Evolutionary conservation across 805 yeast species (phyloP).

Genomic region (Wickerhamiella dianesei): DNA sequence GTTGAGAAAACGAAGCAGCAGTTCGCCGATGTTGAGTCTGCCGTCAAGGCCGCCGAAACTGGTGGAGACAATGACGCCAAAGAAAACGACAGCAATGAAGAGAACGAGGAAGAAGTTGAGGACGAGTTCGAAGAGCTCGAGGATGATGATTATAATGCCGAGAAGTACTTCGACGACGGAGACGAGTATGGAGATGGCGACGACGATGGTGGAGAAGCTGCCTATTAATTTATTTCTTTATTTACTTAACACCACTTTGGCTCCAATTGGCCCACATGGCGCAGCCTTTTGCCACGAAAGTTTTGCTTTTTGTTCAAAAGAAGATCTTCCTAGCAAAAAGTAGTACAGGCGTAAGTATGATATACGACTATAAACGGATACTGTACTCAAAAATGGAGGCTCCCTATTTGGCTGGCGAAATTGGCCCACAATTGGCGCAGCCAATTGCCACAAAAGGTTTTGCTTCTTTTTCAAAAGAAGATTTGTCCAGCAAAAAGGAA

Average conservation of each 20-base stretch:
- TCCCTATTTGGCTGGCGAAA: too few species aligned
- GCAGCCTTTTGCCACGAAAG: not conserved
- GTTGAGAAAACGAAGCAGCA: not conserved
- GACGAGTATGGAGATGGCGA: conserved; percentile 41
- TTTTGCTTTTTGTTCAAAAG: not conserved
- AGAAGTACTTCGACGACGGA: conserved; percentile 62
- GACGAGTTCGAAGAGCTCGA: conserved; percentile 63
- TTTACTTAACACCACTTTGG: not conserved
- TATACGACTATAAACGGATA: too few species aligned
- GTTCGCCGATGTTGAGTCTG: conserved; percentile 17
- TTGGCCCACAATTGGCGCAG: too few species aligned
- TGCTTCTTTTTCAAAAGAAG: too few species aligned
- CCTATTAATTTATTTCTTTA: conserved; percentile 34
- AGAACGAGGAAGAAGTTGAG: conserved; percentile 34
- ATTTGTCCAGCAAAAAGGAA: too few species aligned
- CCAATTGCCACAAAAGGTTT: too few species aligned
- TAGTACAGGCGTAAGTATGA: too few species aligned
- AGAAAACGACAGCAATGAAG: conserved; percentile 33
- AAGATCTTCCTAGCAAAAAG: too few species aligned
- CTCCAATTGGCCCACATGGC: not conserved
- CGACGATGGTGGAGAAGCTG: conserved; percentile 55
- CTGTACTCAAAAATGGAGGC: too few species aligned
- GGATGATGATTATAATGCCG: conserved; percentile 70
- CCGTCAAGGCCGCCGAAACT: conserved; percentile 26
- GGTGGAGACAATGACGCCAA: conserved; percentile 31